Evolutionary conservation across 2,329 filamentous ascomycete species (phyloP).

Genomic region (Trichoderma breve): DNA sequence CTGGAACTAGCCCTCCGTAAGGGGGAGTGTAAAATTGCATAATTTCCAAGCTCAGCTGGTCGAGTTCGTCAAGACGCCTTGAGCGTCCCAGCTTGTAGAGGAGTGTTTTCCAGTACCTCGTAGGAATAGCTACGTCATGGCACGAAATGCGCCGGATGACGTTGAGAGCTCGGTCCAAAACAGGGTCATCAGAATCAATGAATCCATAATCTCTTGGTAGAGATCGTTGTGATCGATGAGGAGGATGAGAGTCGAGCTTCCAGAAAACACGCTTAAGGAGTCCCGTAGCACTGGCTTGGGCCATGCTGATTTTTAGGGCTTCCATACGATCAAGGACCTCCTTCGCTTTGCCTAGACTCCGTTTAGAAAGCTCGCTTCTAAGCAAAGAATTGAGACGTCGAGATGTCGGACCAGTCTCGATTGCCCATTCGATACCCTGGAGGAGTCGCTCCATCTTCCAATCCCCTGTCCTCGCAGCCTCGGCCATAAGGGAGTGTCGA

Average conservation of each 20-base stretch:
- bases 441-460: conserved; percentile 44
- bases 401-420: conserved; percentile 24
- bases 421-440: conserved; percentile 39
- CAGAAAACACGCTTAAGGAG: conserved; percentile 30
- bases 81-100: conserved; percentile 45
- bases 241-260: conserved; percentile 31
- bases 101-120: conserved; percentile 43
- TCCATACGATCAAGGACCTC: conserved; percentile 36
- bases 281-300: conserved; percentile 29
- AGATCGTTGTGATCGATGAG: not conserved
- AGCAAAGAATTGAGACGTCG: conserved; percentile 29
- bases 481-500: conserved; percentile 39
- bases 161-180: conserved; percentile 34
- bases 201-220: not conserved
- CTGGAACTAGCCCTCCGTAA: conserved; percentile 38
- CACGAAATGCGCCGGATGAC: conserved; percentile 30
- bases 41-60: conserved; percentile 44
- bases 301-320: conserved; percentile 29
- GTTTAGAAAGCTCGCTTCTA: conserved; percentile 21
- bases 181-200: conserved; percentile 20
- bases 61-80: conserved; percentile 45
- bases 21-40: conserved; percentile 38
- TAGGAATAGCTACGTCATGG: conserved; percentile 37
- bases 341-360: conserved; percentile 27
- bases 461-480: conserved; percentile 34